phyloP scores from a whole-genome alignment of 1,284 basidiomycete species.

The Fistulina hepatica region DNA sequence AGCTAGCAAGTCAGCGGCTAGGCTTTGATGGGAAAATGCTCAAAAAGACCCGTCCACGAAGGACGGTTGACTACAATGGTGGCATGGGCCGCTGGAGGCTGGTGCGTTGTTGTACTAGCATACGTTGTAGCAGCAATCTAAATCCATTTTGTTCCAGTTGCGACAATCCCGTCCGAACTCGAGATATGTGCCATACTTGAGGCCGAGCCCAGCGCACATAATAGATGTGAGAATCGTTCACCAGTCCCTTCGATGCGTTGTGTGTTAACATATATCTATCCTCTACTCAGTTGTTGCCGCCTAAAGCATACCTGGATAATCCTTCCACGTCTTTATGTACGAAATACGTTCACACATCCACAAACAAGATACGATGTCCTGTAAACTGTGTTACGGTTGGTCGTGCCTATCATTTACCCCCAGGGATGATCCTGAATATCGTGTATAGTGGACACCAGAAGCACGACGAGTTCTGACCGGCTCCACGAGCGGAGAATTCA shows the following conservation, averaged over 20 bases:
- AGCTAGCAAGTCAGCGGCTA: conserved; percentile 61
- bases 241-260: conserved; percentile 16
- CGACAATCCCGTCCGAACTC: conserved; percentile 67
- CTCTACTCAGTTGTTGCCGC: conserved; percentile 69
- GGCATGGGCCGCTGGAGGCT: conserved; percentile 74
- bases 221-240: conserved; percentile 55
- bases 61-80: conserved; percentile 93
- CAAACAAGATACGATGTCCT: conserved; percentile 96
- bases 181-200: conserved; percentile 63
- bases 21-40: conserved; percentile 63
- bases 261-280: conserved; percentile 13
- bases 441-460: conserved; percentile 89
- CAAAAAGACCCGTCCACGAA: conserved; percentile 83
- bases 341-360: conserved; percentile 95
- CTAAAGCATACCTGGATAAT: conserved; percentile 83
- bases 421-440: conserved; percentile 6
- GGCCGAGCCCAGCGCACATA: conserved; percentile 75
- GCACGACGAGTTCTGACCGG: conserved; percentile 88
- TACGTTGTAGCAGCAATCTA: conserved; percentile 2
- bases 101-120: conserved; percentile 38
- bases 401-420: conserved; percentile 14
- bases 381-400: conserved; percentile 88
- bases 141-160: conserved; percentile 31
- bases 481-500: conserved; percentile 95
- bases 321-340: conserved; percentile 87